Evolutionary conservation across 768 basidiomycete genomes (phyloP).

Genomic region (Lyophyllum atratum): DNA sequence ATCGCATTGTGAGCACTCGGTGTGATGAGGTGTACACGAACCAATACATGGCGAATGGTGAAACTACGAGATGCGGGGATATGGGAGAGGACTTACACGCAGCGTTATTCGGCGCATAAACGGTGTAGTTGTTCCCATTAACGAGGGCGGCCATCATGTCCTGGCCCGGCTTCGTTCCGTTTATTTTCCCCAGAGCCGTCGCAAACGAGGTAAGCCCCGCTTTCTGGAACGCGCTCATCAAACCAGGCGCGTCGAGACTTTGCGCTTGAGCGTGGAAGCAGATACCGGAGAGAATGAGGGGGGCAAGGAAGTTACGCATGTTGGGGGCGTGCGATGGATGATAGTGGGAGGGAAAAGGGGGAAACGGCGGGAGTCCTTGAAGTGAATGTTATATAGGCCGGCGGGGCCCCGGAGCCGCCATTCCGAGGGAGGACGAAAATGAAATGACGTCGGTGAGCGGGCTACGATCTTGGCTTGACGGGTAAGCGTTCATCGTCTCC

Average conservation of each 20-base stretch:
- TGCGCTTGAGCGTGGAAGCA: conserved; percentile 13
- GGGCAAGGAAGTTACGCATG: conserved; percentile 6
- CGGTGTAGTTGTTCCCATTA: conserved; percentile 16
- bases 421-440: background rate
- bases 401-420: background rate
- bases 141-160: conserved; percentile 8
- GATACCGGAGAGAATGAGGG: conserved; percentile 2
- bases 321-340: background rate
- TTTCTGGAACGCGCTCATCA: conserved; percentile 9
- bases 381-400: conserved; percentile 8
- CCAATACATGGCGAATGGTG: too few species aligned
- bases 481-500: background rate
- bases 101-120: conserved; percentile 23
- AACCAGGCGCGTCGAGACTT: conserved; percentile 6
- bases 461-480: background rate
- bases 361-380: background rate
- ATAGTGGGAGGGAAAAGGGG: background rate
- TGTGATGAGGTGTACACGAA: background rate
- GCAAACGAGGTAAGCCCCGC: conserved; percentile 16
- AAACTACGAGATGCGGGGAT: background rate
- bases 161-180: conserved; percentile 12
- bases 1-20: background rate
- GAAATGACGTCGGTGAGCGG: conserved; percentile 12
- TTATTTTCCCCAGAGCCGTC: conserved; percentile 3
- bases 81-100: conserved; percentile 17